phyloP scores from a whole-genome alignment of 2,329 filamentous ascomycete species.

The Penicillium freii region DNA sequence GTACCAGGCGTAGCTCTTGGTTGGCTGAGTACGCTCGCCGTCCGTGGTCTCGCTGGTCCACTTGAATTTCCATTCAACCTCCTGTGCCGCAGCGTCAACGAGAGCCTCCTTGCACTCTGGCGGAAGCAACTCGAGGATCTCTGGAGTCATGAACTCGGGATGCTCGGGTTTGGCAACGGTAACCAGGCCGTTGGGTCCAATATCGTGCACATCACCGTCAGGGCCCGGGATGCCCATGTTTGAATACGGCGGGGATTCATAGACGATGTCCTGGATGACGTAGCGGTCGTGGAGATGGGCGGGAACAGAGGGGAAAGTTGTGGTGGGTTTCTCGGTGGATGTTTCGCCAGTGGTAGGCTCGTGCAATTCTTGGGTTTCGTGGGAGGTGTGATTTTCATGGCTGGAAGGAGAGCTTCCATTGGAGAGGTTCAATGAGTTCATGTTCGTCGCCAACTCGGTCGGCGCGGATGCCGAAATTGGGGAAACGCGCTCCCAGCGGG shows the following conservation, averaged over 20 bases:
- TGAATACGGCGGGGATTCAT: constrained; percentile 58
- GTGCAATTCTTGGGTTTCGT: constrained; percentile 2
- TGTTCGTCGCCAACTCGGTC: constrained; percentile 32
- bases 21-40: constrained; percentile 37
- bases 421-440: constrained; percentile 37
- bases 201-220: constrained; percentile 38
- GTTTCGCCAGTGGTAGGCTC: constrained; percentile 5
- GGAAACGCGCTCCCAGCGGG: constrained; percentile 71
- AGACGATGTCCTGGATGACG: constrained; percentile 61
- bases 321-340: constrained; percentile 14
- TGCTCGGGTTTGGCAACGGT: constrained; percentile 35
- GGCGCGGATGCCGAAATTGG: constrained; percentile 35
- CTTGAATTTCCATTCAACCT: constrained; percentile 68
- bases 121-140: constrained; percentile 46
- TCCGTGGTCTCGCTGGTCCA: constrained; percentile 70
- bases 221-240: constrained; percentile 58
- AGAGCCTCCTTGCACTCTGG: constrained; percentile 67
- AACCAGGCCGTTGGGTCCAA: constrained; percentile 45
- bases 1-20: constrained; percentile 43
- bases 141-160: constrained; percentile 39
- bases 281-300: constrained; percentile 60
- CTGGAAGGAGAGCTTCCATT: constrained; percentile 20
- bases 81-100: constrained; percentile 61
- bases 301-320: constrained; percentile 56
- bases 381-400: constrained; percentile 9